Percentiles rank a stretch among this genome's conserved stretches.
Evolutionary conservation across 176 grass and related monocot genomes (phyloP).

Genomic region (Triticum aestivum): IWGSC_CS_RefSeq_v2.1 NC_057801.1:586605608-586606107

Average conservation of each 20-base stretch:
- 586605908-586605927: background rate
- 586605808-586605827: background rate
- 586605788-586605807: background rate
- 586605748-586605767: no score
- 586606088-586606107: background rate
- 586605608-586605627: background rate
- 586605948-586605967: background rate
- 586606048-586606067: slow-evolving; percentile 33
- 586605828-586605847: background rate
- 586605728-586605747: no score
- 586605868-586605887: background rate
- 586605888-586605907: background rate
- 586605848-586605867: background rate
- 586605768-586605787: no score
- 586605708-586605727: no score
- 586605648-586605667: background rate
- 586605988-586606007: background rate
- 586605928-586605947: background rate
- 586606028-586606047: slow-evolving; percentile 21
- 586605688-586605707: background rate
- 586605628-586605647: no score
- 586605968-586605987: background rate
- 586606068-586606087: slow-evolving; percentile 1
- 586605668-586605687: background rate
- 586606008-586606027: no score